Percentiles rank a stretch among this genome's conserved stretches.
These are phyloP conservation scores for Daldinia sp. DNA, from an alignment of 2,329 filamentous ascomycete genomes.

Conservation along the genomic window DNA sequence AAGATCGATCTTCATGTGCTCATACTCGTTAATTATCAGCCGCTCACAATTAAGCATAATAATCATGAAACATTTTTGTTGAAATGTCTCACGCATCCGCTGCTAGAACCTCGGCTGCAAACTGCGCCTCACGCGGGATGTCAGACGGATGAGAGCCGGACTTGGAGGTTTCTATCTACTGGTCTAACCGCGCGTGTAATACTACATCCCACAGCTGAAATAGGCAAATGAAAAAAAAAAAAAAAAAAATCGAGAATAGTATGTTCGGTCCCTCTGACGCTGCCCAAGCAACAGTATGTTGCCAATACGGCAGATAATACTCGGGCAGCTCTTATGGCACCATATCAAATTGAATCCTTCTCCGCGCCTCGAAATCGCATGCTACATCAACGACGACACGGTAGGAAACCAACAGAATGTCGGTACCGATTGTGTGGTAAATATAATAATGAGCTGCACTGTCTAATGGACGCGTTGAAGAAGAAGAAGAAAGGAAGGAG, in stretches of 20 bases:
- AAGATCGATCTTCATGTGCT: background rate
- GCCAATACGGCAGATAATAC: slow-evolving; percentile 61
- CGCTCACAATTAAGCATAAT: slow-evolving; percentile 7
- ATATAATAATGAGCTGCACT: slow-evolving; percentile 79
- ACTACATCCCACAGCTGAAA: background rate
- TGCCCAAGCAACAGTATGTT: slow-evolving; percentile 73
- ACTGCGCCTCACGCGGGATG: background rate
- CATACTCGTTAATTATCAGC: slow-evolving; percentile 1
- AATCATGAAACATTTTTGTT: slow-evolving; percentile 5
- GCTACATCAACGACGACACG: slow-evolving; percentile 68
- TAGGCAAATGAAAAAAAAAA: slow-evolving; percentile 15
- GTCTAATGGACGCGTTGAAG: slow-evolving; percentile 83
- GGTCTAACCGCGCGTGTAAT: slow-evolving; percentile 8
- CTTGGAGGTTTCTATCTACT: background rate
- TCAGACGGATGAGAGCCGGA: background rate
- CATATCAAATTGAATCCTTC: slow-evolving; percentile 58
- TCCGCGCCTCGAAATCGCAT: slow-evolving; percentile 64
- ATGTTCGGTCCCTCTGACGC: slow-evolving; percentile 89
- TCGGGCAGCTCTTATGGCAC: slow-evolving; percentile 81
- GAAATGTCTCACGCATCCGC: slow-evolving; percentile 5
- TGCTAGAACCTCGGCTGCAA: slow-evolving; percentile 10
- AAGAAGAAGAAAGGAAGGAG: slow-evolving; percentile 51
- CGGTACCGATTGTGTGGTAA: slow-evolving; percentile 65
- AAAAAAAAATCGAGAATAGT: slow-evolving; percentile 60
- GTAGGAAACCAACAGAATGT: slow-evolving; percentile 76